Base-by-base conservation (phyloP, 2,329 filamentous ascomycete genomes). In the Sclerotinia trifoliorum region DNA sequence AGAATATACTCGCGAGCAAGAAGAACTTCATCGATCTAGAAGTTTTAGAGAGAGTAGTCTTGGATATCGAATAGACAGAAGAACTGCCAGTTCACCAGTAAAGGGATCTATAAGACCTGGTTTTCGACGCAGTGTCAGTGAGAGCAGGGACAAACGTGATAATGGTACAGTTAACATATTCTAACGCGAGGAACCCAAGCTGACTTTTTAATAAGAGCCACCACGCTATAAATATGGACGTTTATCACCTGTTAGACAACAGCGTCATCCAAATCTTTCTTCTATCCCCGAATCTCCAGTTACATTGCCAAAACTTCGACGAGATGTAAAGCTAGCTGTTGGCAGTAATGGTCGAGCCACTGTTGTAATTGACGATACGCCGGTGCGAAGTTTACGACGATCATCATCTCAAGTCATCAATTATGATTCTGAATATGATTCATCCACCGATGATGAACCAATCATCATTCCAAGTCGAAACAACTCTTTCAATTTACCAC, bases 391-490 rank as follows among this genome's bases (percentile, higher is more conserved):
- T n/a, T 56, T 68, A 70, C 65, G 73, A 63, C 57, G 70, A 56
- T 57, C 72, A 67, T 56, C 71, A 46, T 58, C 66, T 35, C 39
- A 63, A 42, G 70, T 68, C 52, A 79, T 78, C 62, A 79, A 78
- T 51, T 83, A 80, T 79, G 80, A 81, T 19, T 83, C 83, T 0
- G 82, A 71, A 29, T 72, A 75, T 58, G 83, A 83, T 2, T 88
- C 85, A 1, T 88, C 86, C 0, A 83, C 83, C 5, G 87, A 90
- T 70, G 87, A 89, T 66, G 87, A 89, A 68, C 86, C 85, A 17
- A 89, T 89, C 70, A 82, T 89, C 62, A 86, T 90, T 51, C 86
- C 87, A 42, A 88, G 86, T 75, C 82, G 86, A 55, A 85, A 82
- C 70, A 80, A 81, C 5, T 88, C 86, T 0, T 89, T 88, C 69